phyloP scores from a whole-genome alignment of 345 rosid genomes.

The Moricandia arvensis region DNA sequence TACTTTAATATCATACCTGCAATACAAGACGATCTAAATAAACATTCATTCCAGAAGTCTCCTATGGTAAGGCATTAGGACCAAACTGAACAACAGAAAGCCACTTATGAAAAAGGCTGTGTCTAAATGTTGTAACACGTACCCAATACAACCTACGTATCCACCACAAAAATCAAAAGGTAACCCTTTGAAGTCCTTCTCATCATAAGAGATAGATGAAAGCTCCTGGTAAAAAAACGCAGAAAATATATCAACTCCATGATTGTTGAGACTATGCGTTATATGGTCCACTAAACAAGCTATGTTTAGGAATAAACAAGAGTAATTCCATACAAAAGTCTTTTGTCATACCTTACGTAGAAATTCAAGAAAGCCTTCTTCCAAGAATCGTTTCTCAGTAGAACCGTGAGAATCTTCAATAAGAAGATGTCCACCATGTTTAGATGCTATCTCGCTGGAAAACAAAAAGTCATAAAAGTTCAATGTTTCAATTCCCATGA shows the following conservation, averaged over 20 bases:
- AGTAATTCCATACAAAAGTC: background rate
- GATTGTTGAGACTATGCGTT: no score
- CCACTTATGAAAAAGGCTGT: background rate
- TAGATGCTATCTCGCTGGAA: slow-evolving; percentile 41
- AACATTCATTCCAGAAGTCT: background rate
- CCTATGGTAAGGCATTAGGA: background rate
- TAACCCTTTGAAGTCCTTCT: slow-evolving; percentile 72
- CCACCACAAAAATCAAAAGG: slow-evolving; percentile 96
- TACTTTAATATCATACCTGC: slow-evolving; percentile 85
- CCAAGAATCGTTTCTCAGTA: slow-evolving; percentile 46
- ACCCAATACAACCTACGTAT: slow-evolving; percentile 92
- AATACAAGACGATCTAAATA: slow-evolving; percentile 10
- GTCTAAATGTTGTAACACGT: slow-evolving; percentile 36
- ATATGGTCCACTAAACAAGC: background rate
- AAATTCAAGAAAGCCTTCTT: slow-evolving; percentile 73
- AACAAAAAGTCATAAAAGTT: slow-evolving; percentile 1
- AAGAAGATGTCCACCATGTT: slow-evolving; percentile 56
- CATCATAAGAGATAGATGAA: slow-evolving; percentile 54
- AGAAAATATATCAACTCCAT: background rate
- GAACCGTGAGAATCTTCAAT: slow-evolving; percentile 62
- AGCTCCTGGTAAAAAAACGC: slow-evolving; percentile 56
- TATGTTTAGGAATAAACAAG: background rate
- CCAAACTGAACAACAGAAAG: background rate
- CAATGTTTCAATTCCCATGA: background rate
- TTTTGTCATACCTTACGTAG: slow-evolving; percentile 58